Percentiles rank a stretch among this genome's conserved stretches.
These are phyloP conservation scores for Gonapodya prolifera DNA, from an alignment of 192 early-diverging fungal genomes.

Conservation along the genomic window DNA sequence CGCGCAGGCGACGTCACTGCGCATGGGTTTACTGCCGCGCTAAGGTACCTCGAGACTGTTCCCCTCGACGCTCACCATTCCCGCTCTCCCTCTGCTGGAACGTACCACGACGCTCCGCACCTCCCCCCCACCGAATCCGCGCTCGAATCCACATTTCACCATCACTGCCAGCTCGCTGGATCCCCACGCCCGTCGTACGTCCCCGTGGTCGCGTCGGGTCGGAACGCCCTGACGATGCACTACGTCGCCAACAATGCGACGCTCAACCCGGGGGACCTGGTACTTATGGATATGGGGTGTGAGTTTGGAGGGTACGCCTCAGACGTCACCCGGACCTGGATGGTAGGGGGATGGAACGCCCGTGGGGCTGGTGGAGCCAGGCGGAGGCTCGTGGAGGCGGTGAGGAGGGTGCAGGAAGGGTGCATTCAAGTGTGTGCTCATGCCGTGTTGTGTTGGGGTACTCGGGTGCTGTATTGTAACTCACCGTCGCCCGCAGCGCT, in stretches of 20 bases:
- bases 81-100: not conserved
- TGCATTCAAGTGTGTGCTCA: constrained; percentile 57
- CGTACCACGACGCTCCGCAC: constrained; percentile 61
- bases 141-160: constrained; percentile 64
- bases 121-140: constrained; percentile 59
- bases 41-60: not conserved
- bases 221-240: constrained; percentile 84
- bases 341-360: constrained; percentile 75
- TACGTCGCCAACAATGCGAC: constrained; percentile 79
- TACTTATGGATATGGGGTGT: constrained; percentile 84
- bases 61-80: not conserved
- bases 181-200: constrained; percentile 74
- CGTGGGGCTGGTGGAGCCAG: not conserved
- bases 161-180: constrained; percentile 45
- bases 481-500: constrained; percentile 13
- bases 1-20: constrained; percentile 62
- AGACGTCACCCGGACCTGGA: constrained; percentile 91
- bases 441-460: not conserved
- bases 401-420: constrained; percentile 71
- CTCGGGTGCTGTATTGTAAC: not conserved
- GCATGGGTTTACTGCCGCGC: constrained; percentile 49
- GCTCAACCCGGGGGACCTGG: constrained; percentile 57
- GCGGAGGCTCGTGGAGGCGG: constrained; percentile 66
- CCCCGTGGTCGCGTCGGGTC: constrained; percentile 87
- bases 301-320: constrained; percentile 81